A percentile compares a stretch with the other conserved stretches of the same genome.
These are phyloP conservation scores for Trypanosoma vivax DNA, from an alignment of 208 protist genomes.

Conservation along the genomic window DNA sequence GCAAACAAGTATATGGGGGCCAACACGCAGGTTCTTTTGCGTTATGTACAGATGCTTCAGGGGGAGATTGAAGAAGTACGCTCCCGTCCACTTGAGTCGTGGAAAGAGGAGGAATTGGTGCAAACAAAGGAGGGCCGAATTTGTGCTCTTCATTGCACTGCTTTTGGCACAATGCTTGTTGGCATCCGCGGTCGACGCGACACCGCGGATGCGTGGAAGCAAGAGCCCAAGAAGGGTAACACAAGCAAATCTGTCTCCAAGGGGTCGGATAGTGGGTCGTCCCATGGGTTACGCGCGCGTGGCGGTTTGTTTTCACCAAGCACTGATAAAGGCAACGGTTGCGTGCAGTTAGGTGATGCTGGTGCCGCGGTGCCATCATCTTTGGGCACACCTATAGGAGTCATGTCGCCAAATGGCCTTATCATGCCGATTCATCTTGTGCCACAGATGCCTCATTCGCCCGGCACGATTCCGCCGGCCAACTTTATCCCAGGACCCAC, in stretches of 20 bases:
- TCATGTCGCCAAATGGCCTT: no score
- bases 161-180: constrained; percentile 66
- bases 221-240: background rate
- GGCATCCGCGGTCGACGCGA: constrained; percentile 35
- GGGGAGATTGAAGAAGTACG: constrained; percentile 59
- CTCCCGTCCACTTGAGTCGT: constrained; percentile 29
- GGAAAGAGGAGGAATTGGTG: constrained; percentile 27
- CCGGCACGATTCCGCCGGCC: no score
- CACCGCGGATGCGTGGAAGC: background rate
- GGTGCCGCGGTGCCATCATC: no score
- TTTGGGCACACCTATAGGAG: no score
- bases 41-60: constrained; percentile 55
- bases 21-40: constrained; percentile 37
- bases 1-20: constrained; percentile 45
- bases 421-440: no score
- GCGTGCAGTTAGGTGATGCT: no score
- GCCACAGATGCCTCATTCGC: no score
- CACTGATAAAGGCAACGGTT: no score
- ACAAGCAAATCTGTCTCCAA: background rate
- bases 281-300: no score
- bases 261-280: background rate
- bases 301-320: no score
- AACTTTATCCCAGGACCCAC: no score
- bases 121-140: constrained; percentile 58
- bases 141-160: constrained; percentile 54